Evolutionary conservation across 179 eudicot genomes (phyloP), one percentile per base, ranked within the genome.

Genomic region (Pouteria campechiana): DNA sequence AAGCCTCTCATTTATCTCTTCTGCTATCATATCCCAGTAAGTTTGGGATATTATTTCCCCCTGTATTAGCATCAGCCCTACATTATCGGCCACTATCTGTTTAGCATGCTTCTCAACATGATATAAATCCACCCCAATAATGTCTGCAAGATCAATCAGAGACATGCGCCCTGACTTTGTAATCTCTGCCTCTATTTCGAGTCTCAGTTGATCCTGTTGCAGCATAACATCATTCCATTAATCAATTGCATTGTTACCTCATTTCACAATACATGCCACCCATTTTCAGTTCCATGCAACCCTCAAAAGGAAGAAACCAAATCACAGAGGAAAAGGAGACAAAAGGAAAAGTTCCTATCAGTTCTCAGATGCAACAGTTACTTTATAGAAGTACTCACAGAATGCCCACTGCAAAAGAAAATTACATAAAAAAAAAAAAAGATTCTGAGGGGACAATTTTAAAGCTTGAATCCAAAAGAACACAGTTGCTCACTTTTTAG

Each of bases 101-200:
- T 79, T 78, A 46, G 96, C 68, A 52, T 90, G 96, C 45, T 56
- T 86, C 73, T 90, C 98, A 7, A 90, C 94, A 69, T 86, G 94
- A 55, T 82, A 90, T 31, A 86, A 70, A 62, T 85, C 95, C 6
- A 89, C 95, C 19, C 95, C 87, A n/a, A 50, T 71, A 18, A 48
- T 55, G 50, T 90, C 96, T 2, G 94, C 83, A 11, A 90, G 82
- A 65, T 90, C 96, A 67, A 90, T 90, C 73, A 90, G 27, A 17
- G 98, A 90, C 19, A 71, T 82, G 46, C 96, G 92, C 54, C 98
- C 98, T 54, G 65, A 49, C 59, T 67, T 79, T 37, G 53, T 64
- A 19, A 87, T 77, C 68, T 79, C 88, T n/a, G 54, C 57, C 15
- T 50, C 51, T 12, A 92, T 92, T 48, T 92, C 99, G 44, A 54